Percentiles rank a stretch among this genome's conserved stretches.
phyloP scores from a whole-genome alignment of 1,284 basidiomycete species.

The Malassezia pachydermatis region DNA sequence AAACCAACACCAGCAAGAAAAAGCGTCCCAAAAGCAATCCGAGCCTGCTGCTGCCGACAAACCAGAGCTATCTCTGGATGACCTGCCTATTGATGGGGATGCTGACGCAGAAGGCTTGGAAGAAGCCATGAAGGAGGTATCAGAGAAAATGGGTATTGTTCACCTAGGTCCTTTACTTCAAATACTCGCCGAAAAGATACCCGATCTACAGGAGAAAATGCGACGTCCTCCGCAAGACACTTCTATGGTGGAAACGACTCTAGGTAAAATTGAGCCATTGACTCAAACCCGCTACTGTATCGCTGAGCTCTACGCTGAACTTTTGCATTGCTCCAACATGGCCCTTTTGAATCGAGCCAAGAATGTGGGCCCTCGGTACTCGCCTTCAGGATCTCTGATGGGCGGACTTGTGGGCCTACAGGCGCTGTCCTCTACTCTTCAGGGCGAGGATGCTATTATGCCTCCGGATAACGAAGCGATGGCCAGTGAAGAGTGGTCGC shows the following conservation, averaged over 20 bases:
- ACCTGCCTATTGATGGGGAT: constrained; percentile 21
- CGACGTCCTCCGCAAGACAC: constrained; percentile 65
- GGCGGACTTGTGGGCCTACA: constrained; percentile 48
- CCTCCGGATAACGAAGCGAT: background rate
- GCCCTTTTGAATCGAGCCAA: constrained; percentile 69
- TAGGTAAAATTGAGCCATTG: constrained; percentile 58
- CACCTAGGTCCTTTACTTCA: constrained; percentile 75
- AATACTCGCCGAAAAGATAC: constrained; percentile 64
- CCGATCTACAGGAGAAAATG: constrained; percentile 64
- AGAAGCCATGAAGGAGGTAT: constrained; percentile 71
- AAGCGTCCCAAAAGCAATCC: background rate
- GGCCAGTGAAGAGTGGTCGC: background rate
- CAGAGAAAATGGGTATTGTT: constrained; percentile 82
- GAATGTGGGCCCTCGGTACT: constrained; percentile 42
- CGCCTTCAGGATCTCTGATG: constrained; percentile 32
- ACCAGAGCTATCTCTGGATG: constrained; percentile 19
- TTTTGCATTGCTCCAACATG: constrained; percentile 98
- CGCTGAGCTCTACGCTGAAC: constrained; percentile 90
- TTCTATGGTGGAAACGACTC: constrained; percentile 43
- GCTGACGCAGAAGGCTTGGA: constrained; percentile 55
- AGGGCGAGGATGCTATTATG: constrained; percentile 31
- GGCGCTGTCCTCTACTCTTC: constrained; percentile 35
- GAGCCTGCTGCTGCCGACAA: constrained; percentile 3
- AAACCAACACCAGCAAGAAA: constrained; percentile 24
- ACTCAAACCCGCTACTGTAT: constrained; percentile 95